phyloP scores from a whole-genome alignment of 306 rosid species.

The Dryas alaskensis region DNA sequence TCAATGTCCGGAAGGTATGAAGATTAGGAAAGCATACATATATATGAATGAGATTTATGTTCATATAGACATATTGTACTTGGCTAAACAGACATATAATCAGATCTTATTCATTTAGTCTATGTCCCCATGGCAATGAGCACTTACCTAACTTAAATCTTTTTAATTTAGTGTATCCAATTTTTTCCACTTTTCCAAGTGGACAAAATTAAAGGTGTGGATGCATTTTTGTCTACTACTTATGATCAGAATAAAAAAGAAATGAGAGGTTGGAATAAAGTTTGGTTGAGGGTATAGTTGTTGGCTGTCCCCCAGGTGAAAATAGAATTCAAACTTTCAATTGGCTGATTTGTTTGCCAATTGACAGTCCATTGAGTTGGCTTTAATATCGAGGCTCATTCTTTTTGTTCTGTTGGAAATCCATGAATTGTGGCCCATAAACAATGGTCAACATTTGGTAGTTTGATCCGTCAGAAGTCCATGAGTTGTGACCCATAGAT shows the following conservation, averaged over 20 bases:
- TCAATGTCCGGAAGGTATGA: conserved; percentile 9
- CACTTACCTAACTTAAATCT: conserved; percentile 8
- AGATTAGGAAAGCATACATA: neutral
- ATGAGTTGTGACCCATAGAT: too few relatives aligned
- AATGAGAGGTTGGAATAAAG: neutral
- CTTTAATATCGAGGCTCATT: too few relatives aligned
- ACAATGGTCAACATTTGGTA: neutral
- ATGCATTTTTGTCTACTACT: neutral
- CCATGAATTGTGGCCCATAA: neutral
- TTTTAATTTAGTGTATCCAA: neutral
- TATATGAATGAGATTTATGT: neutral
- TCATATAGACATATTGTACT: conserved; percentile 14
- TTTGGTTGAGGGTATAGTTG: neutral
- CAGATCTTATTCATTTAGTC: neutral
- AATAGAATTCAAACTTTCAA: too few relatives aligned
- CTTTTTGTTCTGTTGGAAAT: neutral
- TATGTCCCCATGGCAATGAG: conserved; percentile 26
- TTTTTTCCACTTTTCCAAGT: neutral
- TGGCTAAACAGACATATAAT: conserved; percentile 14
- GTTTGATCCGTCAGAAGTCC: too few relatives aligned
- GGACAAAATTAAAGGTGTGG: neutral
- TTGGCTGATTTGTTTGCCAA: too few relatives aligned
- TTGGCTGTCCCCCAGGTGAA: too few relatives aligned
- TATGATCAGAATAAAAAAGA: neutral
- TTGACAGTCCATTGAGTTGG: too few relatives aligned